Evolutionary conservation across 305 asterid species (phyloP).

Genomic region (Solanum hybrid): DNA sequence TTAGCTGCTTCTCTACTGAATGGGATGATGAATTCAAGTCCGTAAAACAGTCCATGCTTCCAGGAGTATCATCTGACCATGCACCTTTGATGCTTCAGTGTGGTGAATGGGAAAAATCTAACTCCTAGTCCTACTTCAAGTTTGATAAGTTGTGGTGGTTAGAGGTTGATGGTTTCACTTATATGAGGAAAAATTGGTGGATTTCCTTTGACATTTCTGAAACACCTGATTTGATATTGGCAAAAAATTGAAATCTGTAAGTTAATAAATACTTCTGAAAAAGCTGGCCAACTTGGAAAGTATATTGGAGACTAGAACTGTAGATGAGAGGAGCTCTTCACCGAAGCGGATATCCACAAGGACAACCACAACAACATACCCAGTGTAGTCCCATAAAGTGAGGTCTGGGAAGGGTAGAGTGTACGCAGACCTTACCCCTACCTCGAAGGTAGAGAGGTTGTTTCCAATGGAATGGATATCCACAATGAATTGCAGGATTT

Average conservation of each 20-base stretch:
- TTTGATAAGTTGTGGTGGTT: not conserved
- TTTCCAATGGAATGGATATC: not conserved
- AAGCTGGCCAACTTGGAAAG: not conserved
- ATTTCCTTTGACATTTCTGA: not conserved
- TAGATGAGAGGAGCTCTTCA: not conserved
- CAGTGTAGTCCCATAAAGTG: not conserved
- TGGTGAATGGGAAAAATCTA: not conserved
- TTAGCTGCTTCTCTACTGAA: not conserved
- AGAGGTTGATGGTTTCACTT: not conserved
- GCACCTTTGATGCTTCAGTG: not conserved
- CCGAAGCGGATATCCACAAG: not conserved
- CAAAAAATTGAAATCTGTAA: not conserved
- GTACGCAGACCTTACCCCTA: not conserved
- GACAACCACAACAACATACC: not conserved
- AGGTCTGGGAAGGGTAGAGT: not conserved
- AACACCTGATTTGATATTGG: not conserved
- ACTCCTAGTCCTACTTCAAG: not conserved
- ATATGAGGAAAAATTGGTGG: not conserved
- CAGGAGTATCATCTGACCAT: not conserved
- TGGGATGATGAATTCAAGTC: not conserved
- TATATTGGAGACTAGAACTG: not conserved
- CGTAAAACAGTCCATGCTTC: not conserved
- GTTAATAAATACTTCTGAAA: not conserved
- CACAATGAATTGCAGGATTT: not conserved
- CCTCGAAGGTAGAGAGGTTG: not conserved